Conservation (phyloP, 306 rosid genomes). For the Citrullus mucosospermus region DNA sequence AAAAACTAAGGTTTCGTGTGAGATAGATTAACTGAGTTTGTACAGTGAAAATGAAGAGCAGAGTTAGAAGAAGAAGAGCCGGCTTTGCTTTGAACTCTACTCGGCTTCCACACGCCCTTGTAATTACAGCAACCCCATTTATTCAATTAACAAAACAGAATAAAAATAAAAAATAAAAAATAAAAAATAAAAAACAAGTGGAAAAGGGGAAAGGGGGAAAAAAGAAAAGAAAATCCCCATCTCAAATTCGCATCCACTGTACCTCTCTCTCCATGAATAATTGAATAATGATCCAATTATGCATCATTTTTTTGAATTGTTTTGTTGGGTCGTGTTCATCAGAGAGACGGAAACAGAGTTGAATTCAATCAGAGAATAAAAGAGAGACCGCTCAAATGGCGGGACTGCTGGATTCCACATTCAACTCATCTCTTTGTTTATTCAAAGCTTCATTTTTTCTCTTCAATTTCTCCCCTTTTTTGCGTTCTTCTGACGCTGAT, state of each 20-base stretch:
- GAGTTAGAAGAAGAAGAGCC: constrained; percentile 3
- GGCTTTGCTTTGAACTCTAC: background rate
- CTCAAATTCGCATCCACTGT: background rate
- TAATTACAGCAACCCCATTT: constrained; percentile 1
- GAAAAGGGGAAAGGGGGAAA: background rate
- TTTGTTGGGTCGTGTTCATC: background rate
- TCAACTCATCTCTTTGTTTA: background rate
- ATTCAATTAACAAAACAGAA: background rate
- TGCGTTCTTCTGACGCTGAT: constrained; percentile 6
- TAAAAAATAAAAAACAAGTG: background rate
- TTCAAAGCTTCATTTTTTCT: background rate
- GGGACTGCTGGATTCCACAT: background rate
- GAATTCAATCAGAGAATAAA: background rate
- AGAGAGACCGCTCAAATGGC: background rate
- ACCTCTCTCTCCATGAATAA: background rate
- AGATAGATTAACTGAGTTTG: background rate
- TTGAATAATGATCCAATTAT: constrained; percentile 3
- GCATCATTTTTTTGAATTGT: background rate
- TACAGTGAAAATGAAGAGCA: background rate
- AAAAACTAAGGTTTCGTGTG: background rate
- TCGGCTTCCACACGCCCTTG: background rate
- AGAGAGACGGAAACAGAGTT: background rate
- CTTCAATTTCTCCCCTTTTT: background rate
- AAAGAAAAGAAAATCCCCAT: background rate
- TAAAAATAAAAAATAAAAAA: background rate